Base-by-base conservation (phyloP, 257 asterid species). In the Fraxinus excelsior region DNA sequence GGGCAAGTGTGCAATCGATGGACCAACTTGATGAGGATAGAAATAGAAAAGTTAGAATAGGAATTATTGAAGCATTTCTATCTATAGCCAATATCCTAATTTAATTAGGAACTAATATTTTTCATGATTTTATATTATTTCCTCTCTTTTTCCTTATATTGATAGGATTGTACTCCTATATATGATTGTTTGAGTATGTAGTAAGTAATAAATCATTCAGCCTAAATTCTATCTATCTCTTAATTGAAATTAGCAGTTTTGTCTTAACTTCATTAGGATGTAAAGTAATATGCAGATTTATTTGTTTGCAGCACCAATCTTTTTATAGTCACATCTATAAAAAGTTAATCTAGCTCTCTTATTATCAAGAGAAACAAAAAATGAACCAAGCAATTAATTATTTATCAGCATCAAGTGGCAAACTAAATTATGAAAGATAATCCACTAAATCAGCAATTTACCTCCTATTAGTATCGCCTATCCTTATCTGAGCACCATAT, bases 401-500 rank as follows among this genome's bases (percentile, higher is more conserved):
- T 25, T 29, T 2, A 65, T 64, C 75, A 26, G 35, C 26, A 26
- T 74, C 75, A 72, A 23, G 60, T 62, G 44, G 72, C 3, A 71
- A 71, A 77, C 73, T 42, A 42, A 65, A 38, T 32, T 9, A 10
- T 25, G 26, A 58, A 74, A 51, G 29, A 21, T 71, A 38, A 72
- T 11, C 64, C 28, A 70, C 16, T 23, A 46, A 46, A 70, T 71
- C 8, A 3, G 68, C n/a, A 69, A 69, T 81, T 85, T 77, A 96
- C 98, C 99, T 90, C 82, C 99, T 86, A 37, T 93, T 96, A 65
- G 87, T 89, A 74, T 93, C 95, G 16, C 98, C 97, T 73, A 93
- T 90, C 93, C 90, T 79, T 74, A 96, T 91, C 81, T 93, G 98
- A 26, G 97, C 98, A 66, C 99, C 99, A 68, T 87, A 93, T n/a